A percentile compares a stretch with the other conserved stretches of the same genome.
Conservation (phyloP, 805 yeast genomes). For the Candida krabiensis region DNA sequence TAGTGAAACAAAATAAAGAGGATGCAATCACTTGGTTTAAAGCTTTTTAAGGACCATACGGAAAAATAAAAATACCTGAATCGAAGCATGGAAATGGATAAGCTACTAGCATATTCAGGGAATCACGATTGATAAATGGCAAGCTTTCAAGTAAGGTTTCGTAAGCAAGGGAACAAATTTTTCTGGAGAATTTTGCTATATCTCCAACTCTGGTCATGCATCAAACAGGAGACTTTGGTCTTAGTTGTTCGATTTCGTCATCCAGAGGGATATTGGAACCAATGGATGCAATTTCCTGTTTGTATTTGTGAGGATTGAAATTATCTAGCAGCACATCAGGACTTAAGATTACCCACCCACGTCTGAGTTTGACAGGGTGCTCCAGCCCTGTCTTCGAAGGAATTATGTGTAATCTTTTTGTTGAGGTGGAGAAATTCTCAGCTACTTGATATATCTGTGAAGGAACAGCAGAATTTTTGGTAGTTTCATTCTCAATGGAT, state of each 20-base stretch:
- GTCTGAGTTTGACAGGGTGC: constrained; percentile 63
- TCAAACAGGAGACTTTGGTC: constrained; percentile 77
- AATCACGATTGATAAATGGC: too few species aligned
- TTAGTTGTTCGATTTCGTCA: constrained; percentile 70
- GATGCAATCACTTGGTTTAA: too few species aligned
- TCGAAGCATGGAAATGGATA: too few species aligned
- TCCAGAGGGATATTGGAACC: constrained; percentile 65
- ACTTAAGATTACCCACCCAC: constrained; percentile 89
- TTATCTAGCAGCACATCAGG: constrained; percentile 81
- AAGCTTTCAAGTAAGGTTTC: too few species aligned
- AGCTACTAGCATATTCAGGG: too few species aligned
- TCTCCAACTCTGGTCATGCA: too few species aligned
- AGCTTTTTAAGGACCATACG: too few species aligned
- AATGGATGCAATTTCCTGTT: constrained; percentile 39
- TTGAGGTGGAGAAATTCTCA: constrained; percentile 84
- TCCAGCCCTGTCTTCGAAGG: constrained; percentile 71
- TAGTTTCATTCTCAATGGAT: constrained; percentile 56
- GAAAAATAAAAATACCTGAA: too few species aligned
- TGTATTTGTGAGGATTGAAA: constrained; percentile 51
- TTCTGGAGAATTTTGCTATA: too few species aligned
- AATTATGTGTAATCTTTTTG: constrained; percentile 79
- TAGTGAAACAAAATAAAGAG: too few species aligned
- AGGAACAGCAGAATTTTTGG: constrained; percentile 58
- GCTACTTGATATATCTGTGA: constrained; percentile 75
- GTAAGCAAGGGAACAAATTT: too few species aligned